Evolutionary conservation across 1,284 basidiomycete species (phyloP).

Genomic region (Paramarasmius palmivorus): DNA sequence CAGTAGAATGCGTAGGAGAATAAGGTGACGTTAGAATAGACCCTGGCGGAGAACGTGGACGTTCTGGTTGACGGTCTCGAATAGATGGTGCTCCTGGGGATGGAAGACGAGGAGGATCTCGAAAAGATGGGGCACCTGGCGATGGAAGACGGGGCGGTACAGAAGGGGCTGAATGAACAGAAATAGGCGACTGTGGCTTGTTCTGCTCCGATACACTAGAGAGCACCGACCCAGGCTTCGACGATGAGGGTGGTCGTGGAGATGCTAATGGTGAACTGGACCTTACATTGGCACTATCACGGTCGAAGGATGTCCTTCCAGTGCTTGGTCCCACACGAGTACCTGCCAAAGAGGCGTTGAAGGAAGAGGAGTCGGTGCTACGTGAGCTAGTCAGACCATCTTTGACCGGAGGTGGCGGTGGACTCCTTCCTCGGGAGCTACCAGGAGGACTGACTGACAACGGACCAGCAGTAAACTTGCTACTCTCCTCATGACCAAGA

Average conservation of each 20-base stretch:
- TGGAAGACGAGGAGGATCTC: conserved; percentile 11
- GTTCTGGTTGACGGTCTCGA: too few relatives aligned
- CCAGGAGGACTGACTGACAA: neutral
- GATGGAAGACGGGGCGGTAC: conserved; percentile 9
- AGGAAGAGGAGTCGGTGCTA: neutral
- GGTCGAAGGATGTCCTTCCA: conserved; percentile 1
- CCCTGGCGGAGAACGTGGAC: conserved; percentile 28
- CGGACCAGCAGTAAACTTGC: neutral
- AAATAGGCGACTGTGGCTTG: neutral
- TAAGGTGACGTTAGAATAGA: conserved; percentile 47
- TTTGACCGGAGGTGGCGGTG: conserved; percentile 9
- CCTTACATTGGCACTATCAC: neutral
- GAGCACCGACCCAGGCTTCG: too few relatives aligned
- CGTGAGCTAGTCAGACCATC: neutral
- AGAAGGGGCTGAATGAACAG: neutral
- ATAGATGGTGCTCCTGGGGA: conserved; percentile 15
- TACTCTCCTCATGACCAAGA: conserved; percentile 1
- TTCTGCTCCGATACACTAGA: too few relatives aligned
- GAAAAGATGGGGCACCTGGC: conserved; percentile 16
- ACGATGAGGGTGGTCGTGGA: too few relatives aligned
- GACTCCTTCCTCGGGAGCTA: neutral
- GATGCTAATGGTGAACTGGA: too few relatives aligned
- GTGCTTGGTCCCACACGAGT: neutral
- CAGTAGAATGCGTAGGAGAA: conserved; percentile 22
- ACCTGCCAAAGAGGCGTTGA: neutral